These are phyloP conservation scores for Parsonsia alboflavescens DNA, from an alignment of 257 asterid genomes.

Conservation along the genomic window DNA sequence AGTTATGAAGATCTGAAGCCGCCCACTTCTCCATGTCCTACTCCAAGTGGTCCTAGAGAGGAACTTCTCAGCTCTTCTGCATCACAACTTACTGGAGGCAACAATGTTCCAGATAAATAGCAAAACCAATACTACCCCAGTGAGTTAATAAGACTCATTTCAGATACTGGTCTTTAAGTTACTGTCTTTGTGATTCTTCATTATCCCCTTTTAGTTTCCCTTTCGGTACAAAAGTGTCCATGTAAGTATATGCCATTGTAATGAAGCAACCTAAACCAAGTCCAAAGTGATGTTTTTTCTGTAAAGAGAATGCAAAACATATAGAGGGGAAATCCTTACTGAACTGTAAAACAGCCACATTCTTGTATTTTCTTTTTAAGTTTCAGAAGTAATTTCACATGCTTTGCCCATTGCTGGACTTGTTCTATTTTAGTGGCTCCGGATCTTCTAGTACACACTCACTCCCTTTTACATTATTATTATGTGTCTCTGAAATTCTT, in stretches of 20 bases:
- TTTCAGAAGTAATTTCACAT: not conserved
- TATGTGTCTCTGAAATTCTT: no score
- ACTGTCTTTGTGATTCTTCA: no score
- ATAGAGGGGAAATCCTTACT: not conserved
- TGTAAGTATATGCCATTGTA: not conserved
- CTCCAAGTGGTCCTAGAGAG: slow-evolving; percentile 39
- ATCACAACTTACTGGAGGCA: not conserved
- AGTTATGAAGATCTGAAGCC: slow-evolving; percentile 67
- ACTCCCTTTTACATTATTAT: no score
- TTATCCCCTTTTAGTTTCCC: no score
- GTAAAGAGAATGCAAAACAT: not conserved
- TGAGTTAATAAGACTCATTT: no score
- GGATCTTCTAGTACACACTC: no score
- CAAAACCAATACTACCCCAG: no score
- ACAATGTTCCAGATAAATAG: no score
- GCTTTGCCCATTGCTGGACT: not conserved
- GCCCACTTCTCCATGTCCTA: slow-evolving; percentile 57
- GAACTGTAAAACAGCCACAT: not conserved
- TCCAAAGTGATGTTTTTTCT: not conserved
- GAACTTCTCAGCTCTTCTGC: slow-evolving; percentile 21
- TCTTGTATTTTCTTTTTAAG: not conserved
- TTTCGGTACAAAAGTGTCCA: not conserved
- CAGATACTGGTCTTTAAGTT: no score
- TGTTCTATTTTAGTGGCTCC: no score
- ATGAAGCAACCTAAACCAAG: not conserved